Evolutionary conservation across 768 basidiomycete genomes (phyloP).

Genomic region (Boletus vinaceobasis): DNA sequence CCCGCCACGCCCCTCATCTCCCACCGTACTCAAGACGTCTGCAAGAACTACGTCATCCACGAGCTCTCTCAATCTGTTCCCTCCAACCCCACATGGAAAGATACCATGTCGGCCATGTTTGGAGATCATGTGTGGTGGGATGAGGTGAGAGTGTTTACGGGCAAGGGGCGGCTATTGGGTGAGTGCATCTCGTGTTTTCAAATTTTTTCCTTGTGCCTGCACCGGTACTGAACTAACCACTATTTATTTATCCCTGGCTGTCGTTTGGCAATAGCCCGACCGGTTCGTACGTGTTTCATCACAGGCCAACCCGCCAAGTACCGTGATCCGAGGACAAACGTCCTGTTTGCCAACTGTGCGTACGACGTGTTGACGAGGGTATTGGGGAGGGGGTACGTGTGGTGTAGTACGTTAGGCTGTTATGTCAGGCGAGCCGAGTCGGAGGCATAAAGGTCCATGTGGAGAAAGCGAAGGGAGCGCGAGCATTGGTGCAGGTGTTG

Average conservation of each 20-base stretch:
- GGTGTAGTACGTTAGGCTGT: conserved; percentile 47
- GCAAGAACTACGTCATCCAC: conserved; percentile 72
- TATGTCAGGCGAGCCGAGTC: conserved; percentile 27
- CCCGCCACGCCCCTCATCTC: conserved; percentile 17
- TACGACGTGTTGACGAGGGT: conserved; percentile 62
- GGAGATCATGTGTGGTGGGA: conserved; percentile 85
- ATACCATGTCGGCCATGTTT: conserved; percentile 81
- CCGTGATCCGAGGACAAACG: conserved; percentile 72
- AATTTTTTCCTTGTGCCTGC: background rate
- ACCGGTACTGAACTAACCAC: background rate
- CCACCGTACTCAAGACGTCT: conserved; percentile 45
- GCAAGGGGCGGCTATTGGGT: conserved; percentile 67
- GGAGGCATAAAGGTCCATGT: background rate
- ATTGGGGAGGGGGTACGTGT: conserved; percentile 66
- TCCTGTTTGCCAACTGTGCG: conserved; percentile 75
- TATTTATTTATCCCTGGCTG: background rate
- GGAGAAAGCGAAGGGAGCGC: background rate
- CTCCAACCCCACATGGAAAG: conserved; percentile 55
- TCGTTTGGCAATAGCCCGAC: background rate
- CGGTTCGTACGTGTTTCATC: conserved; percentile 61
- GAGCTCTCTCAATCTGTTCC: conserved; percentile 49
- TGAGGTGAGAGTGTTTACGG: conserved; percentile 58
- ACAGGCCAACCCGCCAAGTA: conserved; percentile 79
- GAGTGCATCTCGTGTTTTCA: conserved; percentile 14
- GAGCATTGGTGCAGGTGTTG: background rate